Conservation (phyloP, 306 rosid species). For the Vachellia collinsii region DNA sequence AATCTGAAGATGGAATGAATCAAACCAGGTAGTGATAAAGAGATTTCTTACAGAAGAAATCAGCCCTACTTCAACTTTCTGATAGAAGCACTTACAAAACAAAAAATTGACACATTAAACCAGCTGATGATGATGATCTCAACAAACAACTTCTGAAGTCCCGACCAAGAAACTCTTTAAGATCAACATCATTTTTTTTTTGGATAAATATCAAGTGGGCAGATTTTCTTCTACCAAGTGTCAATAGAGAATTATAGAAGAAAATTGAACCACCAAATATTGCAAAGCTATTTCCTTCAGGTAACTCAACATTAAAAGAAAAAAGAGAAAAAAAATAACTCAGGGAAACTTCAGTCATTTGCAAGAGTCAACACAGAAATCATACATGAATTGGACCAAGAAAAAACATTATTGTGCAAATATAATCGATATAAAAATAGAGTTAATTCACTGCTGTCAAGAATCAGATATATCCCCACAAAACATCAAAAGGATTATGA, state of each 20-base stretch:
- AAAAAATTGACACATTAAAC: slow-evolving; percentile 27
- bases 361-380: slow-evolving; percentile 2
- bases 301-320: neutral
- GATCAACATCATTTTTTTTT: neutral
- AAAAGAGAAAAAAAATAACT: neutral
- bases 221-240: neutral
- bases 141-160: slow-evolving; percentile 19
- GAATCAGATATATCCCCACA: neutral
- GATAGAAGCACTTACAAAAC: slow-evolving; percentile 9
- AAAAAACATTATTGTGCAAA: neutral
- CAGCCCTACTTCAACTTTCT: slow-evolving; percentile 38
- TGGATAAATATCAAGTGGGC: neutral
- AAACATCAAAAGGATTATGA: slow-evolving; percentile 21
- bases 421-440: neutral
- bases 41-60: slow-evolving; percentile 37
- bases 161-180: neutral
- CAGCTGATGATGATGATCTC: slow-evolving; percentile 3
- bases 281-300: slow-evolving; percentile 8
- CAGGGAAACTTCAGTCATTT: neutral
- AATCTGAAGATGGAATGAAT: slow-evolving; percentile 41
- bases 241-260: slow-evolving; percentile 13
- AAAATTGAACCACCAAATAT: slow-evolving; percentile 10
- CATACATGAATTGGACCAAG: neutral
- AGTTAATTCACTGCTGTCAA: neutral
- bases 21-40: slow-evolving; percentile 35